Percentiles rank a stretch among this genome's conserved stretches.
Evolutionary conservation across 768 basidiomycete species (phyloP).

Genomic region (Chalciporus pseudorubinellus): DNA sequence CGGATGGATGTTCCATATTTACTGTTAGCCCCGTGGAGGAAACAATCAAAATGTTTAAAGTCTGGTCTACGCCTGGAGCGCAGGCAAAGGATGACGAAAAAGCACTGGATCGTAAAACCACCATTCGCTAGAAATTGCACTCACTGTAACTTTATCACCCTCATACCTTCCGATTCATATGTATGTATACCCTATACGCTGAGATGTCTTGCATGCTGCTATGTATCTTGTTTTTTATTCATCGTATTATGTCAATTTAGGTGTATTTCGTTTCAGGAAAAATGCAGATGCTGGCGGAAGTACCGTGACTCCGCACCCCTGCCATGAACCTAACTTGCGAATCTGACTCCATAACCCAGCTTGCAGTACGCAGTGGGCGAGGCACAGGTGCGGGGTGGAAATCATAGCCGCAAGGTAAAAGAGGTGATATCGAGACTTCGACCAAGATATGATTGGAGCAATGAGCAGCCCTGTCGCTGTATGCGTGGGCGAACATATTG

Average conservation of each 20-base stretch:
- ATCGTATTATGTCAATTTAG: constrained; percentile 10
- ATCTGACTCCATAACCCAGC: neutral
- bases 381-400: neutral
- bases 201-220: constrained; percentile 10
- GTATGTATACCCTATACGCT: constrained; percentile 11
- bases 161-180: neutral
- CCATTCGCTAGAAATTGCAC: constrained; percentile 24
- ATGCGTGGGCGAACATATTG: neutral
- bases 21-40: constrained; percentile 64
- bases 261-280: neutral
- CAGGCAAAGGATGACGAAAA: constrained; percentile 17
- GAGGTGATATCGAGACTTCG: neutral
- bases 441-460: neutral
- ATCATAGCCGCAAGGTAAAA: neutral
- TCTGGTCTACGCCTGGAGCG: constrained; percentile 44
- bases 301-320: no score
- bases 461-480: neutral
- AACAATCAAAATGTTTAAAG: constrained; percentile 72
- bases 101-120: constrained; percentile 23
- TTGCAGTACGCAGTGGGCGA: neutral
- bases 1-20: constrained; percentile 60
- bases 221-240: constrained; percentile 8
- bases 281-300: neutral
- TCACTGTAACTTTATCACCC: constrained; percentile 1
- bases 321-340: no score